Conservation (phyloP, 768 basidiomycete genomes). For the Leucogyrophana mollusca region DNA sequence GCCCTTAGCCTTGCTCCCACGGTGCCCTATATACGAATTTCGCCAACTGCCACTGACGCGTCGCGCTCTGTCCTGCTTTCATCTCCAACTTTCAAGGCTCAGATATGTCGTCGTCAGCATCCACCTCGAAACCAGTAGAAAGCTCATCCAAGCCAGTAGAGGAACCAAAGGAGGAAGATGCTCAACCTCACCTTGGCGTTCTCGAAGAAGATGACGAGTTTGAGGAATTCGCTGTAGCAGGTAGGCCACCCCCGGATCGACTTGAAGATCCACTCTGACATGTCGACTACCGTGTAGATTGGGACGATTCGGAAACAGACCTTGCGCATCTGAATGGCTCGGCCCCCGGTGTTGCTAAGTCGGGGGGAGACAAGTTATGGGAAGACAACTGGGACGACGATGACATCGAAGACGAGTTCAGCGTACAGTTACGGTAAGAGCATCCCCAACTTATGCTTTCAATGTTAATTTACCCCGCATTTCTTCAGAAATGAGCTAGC, state of each 20-base stretch:
- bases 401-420: conserved; percentile 97
- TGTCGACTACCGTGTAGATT: conserved; percentile 46
- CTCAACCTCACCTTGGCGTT: conserved; percentile 75
- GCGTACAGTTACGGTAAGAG: conserved; percentile 86
- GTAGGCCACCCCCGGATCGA: conserved; percentile 49
- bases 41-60: conserved; percentile 13
- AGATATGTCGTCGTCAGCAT: conserved; percentile 43
- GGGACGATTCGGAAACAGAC: conserved; percentile 85
- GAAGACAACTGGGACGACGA: conserved; percentile 99
- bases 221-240: conserved; percentile 87
- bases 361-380: conserved; percentile 91
- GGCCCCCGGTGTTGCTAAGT: conserved; percentile 72
- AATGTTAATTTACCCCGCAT: neutral
- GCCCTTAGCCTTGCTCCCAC: too few species aligned
- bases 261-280: neutral
- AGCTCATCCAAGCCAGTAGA: conserved; percentile 32
- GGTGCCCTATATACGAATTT: too few species aligned
- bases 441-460: neutral
- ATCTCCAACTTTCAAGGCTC: too few species aligned
- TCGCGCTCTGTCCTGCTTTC: neutral
- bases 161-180: conserved; percentile 45
- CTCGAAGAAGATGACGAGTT: conserved; percentile 98
- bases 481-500: conserved; percentile 58
- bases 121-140: conserved; percentile 44
- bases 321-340: conserved; percentile 74